Evolutionary conservation across 1,284 basidiomycete species (phyloP), one percentile per base, ranked within the genome.

Genomic region (Ceratobasidium sp.): DNA sequence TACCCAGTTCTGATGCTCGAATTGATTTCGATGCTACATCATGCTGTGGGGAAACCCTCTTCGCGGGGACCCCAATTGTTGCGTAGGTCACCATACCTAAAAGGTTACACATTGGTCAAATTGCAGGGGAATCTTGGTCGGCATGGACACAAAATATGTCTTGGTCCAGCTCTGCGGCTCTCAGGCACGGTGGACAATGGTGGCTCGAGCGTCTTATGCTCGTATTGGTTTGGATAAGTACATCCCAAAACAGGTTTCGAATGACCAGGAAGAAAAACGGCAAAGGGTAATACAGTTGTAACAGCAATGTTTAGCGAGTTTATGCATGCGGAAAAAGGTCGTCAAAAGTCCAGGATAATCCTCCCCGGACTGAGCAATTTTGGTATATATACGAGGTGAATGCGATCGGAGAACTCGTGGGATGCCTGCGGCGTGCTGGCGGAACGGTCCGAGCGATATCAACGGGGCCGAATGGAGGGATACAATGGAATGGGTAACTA

Each of bases 361-460:
- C 40, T 29, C 25, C 44, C 25, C 70, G 70, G 57, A 49, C 3
- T 22, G 57, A 62, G 70, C n/a, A 29, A 34, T 71, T 62, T 73
- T 73, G 70, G 70, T 73, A 73, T 73, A 61, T 62, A 52, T n/a
- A 73, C 43, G 34, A 61, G 44, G 49, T 43, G 64, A 65, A 65
- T 65, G 64, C 64, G 64, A 51, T 65, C 40, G 44, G 46, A 49
- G 40, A 49, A 65, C 9, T 65, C n/a, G 4, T 25, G 43, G 44
- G n/a, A 19, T 65, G 46, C 64, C 46, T 65, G 22, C 44, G 19
- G 59, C 59, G 17, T 65, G 64, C 64, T 65, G 64, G 64, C 64
- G 46, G 13, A 37, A 57, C 32, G 57, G 46, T 11, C 57, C 49
- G 70, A n/a, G 25, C 13, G 59, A 22, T 62, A 34, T 34, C 59